phyloP scores from a whole-genome alignment of 2,329 filamentous ascomycete species.

The Pseudogymnoascus sp. region DNA sequence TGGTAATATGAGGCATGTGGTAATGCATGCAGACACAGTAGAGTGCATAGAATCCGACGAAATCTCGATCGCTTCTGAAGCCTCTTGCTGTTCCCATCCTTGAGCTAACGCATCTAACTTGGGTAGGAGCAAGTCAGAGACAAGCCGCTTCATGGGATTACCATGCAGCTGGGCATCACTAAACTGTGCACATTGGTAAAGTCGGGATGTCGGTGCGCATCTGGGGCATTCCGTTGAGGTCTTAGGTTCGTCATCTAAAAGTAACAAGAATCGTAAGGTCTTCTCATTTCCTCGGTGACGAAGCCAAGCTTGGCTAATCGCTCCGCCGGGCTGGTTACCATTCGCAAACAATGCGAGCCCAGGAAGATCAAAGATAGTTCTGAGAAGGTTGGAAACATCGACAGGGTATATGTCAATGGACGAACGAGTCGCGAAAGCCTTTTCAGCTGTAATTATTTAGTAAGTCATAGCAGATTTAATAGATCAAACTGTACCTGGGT shows the following conservation, averaged over 20 bases:
- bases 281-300: conserved; percentile 33
- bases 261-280: conserved; percentile 50
- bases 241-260: conserved; percentile 36
- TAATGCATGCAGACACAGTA: conserved; percentile 25
- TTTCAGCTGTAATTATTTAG: conserved; percentile 49
- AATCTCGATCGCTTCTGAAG: conserved; percentile 23
- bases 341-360: conserved; percentile 16
- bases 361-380: conserved; percentile 56
- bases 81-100: conserved; percentile 23
- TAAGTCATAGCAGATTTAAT: conserved; percentile 12
- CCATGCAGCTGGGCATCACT: conserved; percentile 22
- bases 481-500: conserved; percentile 55
- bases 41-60: conserved; percentile 27
- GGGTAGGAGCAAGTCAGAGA: conserved; percentile 28
- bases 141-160: conserved; percentile 24
- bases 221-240: conserved; percentile 20
- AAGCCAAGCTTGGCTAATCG: conserved; percentile 30
- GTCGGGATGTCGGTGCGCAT: conserved; percentile 1
- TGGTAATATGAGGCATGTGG: conserved; percentile 23
- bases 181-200: conserved; percentile 1
- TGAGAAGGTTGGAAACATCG: conserved; percentile 64
- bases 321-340: conserved; percentile 22
- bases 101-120: conserved; percentile 26
- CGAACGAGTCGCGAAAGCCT: conserved; percentile 58
- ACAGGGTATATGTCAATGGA: conserved; percentile 57